These are phyloP conservation scores for Yamadazyma kanchanaburiensis DNA, from an alignment of 1,139 yeast genomes.

Conservation along the genomic window DNA sequence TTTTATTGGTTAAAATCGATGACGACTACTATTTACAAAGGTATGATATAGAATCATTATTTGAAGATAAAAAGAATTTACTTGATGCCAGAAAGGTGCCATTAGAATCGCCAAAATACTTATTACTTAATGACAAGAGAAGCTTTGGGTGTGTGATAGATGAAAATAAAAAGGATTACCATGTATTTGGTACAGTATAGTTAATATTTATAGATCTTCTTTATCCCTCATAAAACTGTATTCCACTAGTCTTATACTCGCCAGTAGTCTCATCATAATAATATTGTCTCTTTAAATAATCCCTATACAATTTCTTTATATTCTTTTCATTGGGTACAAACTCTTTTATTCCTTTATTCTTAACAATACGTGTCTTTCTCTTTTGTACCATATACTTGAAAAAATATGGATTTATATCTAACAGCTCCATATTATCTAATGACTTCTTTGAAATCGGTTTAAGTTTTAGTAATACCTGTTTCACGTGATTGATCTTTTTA, in stretches of 20 bases:
- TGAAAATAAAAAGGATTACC: slow-evolving; percentile 32
- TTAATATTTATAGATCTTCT: no score
- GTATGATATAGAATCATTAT: not conserved
- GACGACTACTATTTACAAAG: slow-evolving; percentile 3
- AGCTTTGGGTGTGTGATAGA: slow-evolving; percentile 40
- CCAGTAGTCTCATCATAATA: slow-evolving; percentile 16
- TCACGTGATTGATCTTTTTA: slow-evolving; percentile 22
- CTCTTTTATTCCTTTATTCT: slow-evolving; percentile 21
- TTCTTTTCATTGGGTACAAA: slow-evolving; percentile 32
- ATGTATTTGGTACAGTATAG: no score
- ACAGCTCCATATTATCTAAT: slow-evolving; percentile 13
- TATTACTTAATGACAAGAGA: slow-evolving; percentile 8
- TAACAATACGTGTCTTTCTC: slow-evolving; percentile 17
- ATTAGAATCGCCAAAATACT: slow-evolving; percentile 4
- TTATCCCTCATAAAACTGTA: slow-evolving; percentile 4
- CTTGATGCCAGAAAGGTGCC: not conserved
- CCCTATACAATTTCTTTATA: slow-evolving; percentile 24
- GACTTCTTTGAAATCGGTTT: slow-evolving; percentile 21
- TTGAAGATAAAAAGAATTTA: not conserved
- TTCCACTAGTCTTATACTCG: slow-evolving; percentile 2
- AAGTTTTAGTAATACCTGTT: slow-evolving; percentile 14
- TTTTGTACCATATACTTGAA: slow-evolving; percentile 23
- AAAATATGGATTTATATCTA: slow-evolving; percentile 27
- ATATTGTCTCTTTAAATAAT: slow-evolving; percentile 32
- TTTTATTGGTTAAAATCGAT: slow-evolving; percentile 2